Percentiles rank a stretch among this genome's conserved stretches.
These are phyloP conservation scores for Gelatoporia subvermispora DNA, from an alignment of 768 basidiomycete species.

Conservation along the genomic window DNA sequence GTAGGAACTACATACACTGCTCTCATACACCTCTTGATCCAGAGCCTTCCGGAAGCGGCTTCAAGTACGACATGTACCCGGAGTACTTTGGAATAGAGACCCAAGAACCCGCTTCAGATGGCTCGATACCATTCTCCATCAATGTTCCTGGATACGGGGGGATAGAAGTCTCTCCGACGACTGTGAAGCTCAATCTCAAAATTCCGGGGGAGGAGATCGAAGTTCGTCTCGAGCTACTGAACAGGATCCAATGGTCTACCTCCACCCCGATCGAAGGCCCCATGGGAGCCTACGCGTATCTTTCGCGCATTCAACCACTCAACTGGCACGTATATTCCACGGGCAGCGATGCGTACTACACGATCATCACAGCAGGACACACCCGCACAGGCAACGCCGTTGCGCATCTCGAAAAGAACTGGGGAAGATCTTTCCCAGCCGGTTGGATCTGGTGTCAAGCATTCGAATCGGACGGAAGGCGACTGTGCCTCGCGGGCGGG, in stretches of 20 bases:
- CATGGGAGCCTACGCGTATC: slow-evolving; percentile 16
- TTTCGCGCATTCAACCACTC: slow-evolving; percentile 17
- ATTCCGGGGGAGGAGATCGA: too few species aligned
- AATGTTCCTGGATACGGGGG: slow-evolving; percentile 13
- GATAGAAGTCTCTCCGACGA: slow-evolving; percentile 10
- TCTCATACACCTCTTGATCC: slow-evolving; percentile 10
- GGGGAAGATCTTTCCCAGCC: slow-evolving; percentile 20
- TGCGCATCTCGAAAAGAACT: slow-evolving; percentile 25
- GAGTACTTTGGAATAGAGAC: slow-evolving; percentile 7
- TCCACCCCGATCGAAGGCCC: slow-evolving; percentile 12
- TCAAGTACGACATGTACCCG: slow-evolving; percentile 20
- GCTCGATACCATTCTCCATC: slow-evolving; percentile 11
- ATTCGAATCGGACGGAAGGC: slow-evolving; percentile 5
- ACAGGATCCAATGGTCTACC: slow-evolving; percentile 13
- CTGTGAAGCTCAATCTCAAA: slow-evolving; percentile 14
- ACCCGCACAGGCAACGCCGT: slow-evolving; percentile 6
- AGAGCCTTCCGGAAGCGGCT: neutral
- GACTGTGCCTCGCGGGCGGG: slow-evolving; percentile 20
- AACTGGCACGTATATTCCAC: slow-evolving; percentile 24
- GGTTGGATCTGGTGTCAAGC: slow-evolving; percentile 25
- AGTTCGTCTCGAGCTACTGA: slow-evolving; percentile 11
- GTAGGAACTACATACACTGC: slow-evolving; percentile 17
- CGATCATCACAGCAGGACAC: slow-evolving; percentile 9
- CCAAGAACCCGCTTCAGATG: neutral
- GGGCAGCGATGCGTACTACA: slow-evolving; percentile 10